Evolutionary conservation across 768 basidiomycete genomes (phyloP), one percentile per base, ranked within the genome.

Genomic region (Tulasnella sp.): DNA sequence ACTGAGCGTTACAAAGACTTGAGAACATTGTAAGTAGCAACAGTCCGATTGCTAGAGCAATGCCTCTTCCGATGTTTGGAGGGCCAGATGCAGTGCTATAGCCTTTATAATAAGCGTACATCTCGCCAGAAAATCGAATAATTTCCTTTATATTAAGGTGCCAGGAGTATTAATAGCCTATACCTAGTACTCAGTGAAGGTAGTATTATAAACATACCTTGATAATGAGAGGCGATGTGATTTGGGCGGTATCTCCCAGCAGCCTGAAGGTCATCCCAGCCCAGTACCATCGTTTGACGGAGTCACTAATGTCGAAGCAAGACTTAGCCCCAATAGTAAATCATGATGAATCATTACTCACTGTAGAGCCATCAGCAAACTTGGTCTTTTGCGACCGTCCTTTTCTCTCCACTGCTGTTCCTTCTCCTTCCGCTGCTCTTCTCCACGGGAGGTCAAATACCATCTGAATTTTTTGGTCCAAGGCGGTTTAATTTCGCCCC

Each of bases 11-110:
- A 57, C 76, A 76, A 48, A 88, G 58, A 0, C 83, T 83, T 0
- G 78, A 62, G 31, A 80, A 61, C 29, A 87, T 45, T 59, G 88
- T 82, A 58, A 95, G 69, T 16, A 66, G 62, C 51, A 91, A 69
- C 1, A 96, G 72, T 22, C 64, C 75, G 56, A 93, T 73, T 0
- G 78, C 75, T 19, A 86, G 72, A 1, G 86, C 88, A n/a, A 91
- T 69, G 25, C 87, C 87, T 34, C 63, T 65, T 3, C 75, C 75
- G 10, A 76, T 64, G 3, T 61, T 55, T 0, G 77, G 78, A 0
- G 64, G 57, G 1, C 58, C 41, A 22, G 62, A n/a, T 61, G 2
- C 56, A 56, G 12, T 53, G 55, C 2, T 28, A 39, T 29, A 13
- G 61, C 62, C 3, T 51, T 44, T 44, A 19, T 27, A 44, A n/a